A percentile compares a stretch with the other conserved stretches of the same genome.
Conservation (phyloP, 2,329 filamentous ascomycete genomes). For the Ophiocordyceps sinensis region DNA sequence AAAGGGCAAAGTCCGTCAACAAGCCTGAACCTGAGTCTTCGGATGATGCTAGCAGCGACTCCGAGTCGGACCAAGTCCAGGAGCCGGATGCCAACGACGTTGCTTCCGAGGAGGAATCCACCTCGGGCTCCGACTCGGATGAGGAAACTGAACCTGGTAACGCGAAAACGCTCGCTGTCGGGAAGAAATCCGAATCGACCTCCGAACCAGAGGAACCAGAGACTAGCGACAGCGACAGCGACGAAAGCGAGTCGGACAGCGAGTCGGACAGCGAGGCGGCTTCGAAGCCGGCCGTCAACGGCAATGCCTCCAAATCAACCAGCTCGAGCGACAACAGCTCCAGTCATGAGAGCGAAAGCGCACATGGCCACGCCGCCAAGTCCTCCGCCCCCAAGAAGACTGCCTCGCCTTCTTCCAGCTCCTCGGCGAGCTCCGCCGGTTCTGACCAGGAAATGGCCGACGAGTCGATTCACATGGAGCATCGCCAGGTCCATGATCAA, state of each 20-base stretch:
- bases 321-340: conserved; percentile 9
- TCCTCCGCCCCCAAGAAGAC: no score
- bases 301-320: conserved; percentile 6
- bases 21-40: conserved; percentile 9
- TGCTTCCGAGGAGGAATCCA: background rate
- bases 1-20: conserved; percentile 1
- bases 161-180: conserved; percentile 6
- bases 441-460: conserved; percentile 19
- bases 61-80: conserved; percentile 10
- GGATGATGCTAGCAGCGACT: conserved; percentile 13
- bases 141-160: conserved; percentile 14
- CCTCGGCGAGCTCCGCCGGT: conserved; percentile 10
- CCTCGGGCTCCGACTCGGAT: conserved; percentile 8
- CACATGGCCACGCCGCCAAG: background rate
- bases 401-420: background rate
- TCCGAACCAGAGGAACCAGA: conserved; percentile 9
- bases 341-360: background rate
- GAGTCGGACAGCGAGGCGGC: conserved; percentile 6
- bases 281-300: conserved; percentile 6
- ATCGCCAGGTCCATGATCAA: conserved; percentile 15
- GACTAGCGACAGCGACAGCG: conserved; percentile 11
- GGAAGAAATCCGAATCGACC: conserved; percentile 4
- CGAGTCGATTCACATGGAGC: conserved; percentile 24
- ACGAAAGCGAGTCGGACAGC: conserved; percentile 6
- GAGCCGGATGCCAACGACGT: conserved; percentile 3